Evolutionary conservation across 768 basidiomycete genomes (phyloP), one percentile per base, ranked within the genome.

Genomic region (Paxillus rubicundulus): DNA sequence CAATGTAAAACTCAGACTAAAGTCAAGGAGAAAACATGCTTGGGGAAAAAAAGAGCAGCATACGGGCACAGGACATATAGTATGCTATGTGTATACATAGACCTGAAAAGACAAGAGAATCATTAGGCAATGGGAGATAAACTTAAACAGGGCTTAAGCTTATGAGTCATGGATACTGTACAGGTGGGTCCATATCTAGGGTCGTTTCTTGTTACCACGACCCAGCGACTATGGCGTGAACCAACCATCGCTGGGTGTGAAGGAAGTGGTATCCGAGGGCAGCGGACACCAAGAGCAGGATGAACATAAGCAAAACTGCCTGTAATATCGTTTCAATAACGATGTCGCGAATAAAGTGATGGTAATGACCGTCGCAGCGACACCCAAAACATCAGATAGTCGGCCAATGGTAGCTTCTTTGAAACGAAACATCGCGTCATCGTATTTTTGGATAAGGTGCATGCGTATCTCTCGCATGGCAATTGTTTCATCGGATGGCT

Each of bases 351-450:
- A 16, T 4, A 13, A 39, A 13, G 13, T 8, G 9, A 4, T 9
- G 8, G 16, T 10, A 17, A 10, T 27, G 24, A 58, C 56, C 47
- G 64, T 66, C 5, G 9, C 39, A 36, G 58, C 5, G 14, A 64
- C 21, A 2, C 63, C 63, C 5, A 66, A 58, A 16, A 49, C 53
- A n/a, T 65, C 63, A 27, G 40, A 54, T 4, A 65, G 49, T 12
- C 68, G 43, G 38, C 68, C 62, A 4, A 67, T 54, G n/a, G 62
- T 70, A 18, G 57, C 68, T 0, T 63, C 66, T 30, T 63, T 54
- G 1, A 66, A 3, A 3, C 18, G 24, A 13, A 16, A 9, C 39
- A 51, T 50, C 5, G 54, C 36, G 2, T 68, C 54, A 7, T 66
- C 57, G 28, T 40, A 59, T 17, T 58, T 54, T 1, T 61, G 67